Evolutionary conservation across 495 filamentous ascomycete species (phyloP).

Genomic region (Aspergillus bertholletiae): DNA sequence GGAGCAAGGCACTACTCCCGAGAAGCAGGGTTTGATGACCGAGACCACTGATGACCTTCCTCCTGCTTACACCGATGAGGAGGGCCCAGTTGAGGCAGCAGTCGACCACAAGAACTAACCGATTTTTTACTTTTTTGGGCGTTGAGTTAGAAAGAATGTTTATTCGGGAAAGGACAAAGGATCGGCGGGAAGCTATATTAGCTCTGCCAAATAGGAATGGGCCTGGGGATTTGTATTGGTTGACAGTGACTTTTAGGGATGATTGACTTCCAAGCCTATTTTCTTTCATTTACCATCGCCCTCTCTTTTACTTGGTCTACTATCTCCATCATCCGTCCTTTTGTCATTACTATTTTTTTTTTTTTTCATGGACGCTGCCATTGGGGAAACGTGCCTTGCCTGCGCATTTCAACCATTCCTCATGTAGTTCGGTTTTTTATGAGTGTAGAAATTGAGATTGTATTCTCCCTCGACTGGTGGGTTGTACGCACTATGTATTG

Average conservation of each 20-base stretch:
- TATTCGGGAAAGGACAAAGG: background rate
- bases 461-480: too few relatives aligned
- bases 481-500: too few relatives aligned
- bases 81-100: slow-evolving; percentile 11
- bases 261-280: background rate
- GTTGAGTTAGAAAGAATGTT: background rate
- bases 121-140: too few relatives aligned
- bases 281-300: background rate
- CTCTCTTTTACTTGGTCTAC: background rate
- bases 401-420: too few relatives aligned
- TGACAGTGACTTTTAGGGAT: background rate
- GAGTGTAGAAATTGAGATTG: too few relatives aligned
- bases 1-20: slow-evolving; percentile 32
- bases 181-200: background rate
- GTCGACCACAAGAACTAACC: slow-evolving; percentile 31
- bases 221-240: background rate
- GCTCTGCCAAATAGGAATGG: background rate
- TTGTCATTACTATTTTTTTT: too few relatives aligned
- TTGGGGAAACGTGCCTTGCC: too few relatives aligned
- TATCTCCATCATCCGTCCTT: background rate
- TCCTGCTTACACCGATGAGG: slow-evolving; percentile 32
- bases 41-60: slow-evolving; percentile 29
- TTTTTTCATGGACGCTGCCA: too few relatives aligned
- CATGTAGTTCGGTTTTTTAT: too few relatives aligned
- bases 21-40: slow-evolving; percentile 42